Evolutionary conservation across 192 early-diverging fungal species (phyloP).

Genomic region (Entomortierella parvispora): DNA sequence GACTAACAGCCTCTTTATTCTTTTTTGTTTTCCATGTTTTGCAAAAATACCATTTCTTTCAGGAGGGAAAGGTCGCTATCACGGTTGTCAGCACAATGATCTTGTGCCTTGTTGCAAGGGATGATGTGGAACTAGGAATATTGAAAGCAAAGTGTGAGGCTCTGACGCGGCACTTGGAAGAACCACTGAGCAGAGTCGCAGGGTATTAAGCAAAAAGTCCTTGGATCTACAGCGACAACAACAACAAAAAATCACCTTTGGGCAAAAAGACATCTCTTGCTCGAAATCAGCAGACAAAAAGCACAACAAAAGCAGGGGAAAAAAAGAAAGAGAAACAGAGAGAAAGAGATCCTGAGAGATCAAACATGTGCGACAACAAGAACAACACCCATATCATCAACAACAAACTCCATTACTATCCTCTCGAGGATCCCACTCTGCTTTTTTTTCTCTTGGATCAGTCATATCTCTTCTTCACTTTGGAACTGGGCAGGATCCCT

Average conservation of each 20-base stretch:
- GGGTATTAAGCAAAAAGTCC: constrained; percentile 39
- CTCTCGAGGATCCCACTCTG: too few species aligned
- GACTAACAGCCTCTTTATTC: background rate
- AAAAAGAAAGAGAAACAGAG: too few species aligned
- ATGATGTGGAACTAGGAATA: constrained; percentile 60
- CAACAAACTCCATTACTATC: too few species aligned
- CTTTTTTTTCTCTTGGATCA: too few species aligned
- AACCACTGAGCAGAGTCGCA: constrained; percentile 53
- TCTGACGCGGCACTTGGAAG: constrained; percentile 58
- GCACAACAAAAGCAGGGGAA: too few species aligned
- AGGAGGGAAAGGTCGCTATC: constrained; percentile 60
- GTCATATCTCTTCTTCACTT: too few species aligned
- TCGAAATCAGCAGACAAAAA: background rate
- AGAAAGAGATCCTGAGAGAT: too few species aligned
- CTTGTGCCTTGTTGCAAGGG: constrained; percentile 62
- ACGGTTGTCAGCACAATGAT: constrained; percentile 61
- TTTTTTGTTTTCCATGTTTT: background rate
- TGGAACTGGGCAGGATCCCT: too few species aligned
- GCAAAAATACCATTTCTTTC: background rate
- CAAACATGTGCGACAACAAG: too few species aligned
- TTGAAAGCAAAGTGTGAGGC: constrained; percentile 66
- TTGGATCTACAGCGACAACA: background rate
- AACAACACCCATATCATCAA: too few species aligned
- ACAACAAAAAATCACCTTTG: background rate
- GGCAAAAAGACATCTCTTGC: background rate